Evolutionary conservation across 768 basidiomycete genomes (phyloP).

Genomic region (Lactarius trivialis): DNA sequence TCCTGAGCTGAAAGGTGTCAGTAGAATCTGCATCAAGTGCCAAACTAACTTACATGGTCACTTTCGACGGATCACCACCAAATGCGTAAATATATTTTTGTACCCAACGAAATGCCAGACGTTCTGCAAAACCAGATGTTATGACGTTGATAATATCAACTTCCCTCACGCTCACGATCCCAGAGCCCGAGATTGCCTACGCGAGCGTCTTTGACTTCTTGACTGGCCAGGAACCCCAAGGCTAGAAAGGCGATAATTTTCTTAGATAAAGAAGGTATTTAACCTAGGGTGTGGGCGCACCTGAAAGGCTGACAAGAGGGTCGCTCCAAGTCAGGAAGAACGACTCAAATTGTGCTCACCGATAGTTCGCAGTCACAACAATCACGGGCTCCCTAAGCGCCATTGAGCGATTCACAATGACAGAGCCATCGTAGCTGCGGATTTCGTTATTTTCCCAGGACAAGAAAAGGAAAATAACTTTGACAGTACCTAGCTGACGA

Average conservation of each 20-base stretch:
- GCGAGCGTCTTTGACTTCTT: conserved; percentile 46
- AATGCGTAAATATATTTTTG: conserved; percentile 57
- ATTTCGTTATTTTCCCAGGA: neutral
- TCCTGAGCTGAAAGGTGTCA: conserved; percentile 34
- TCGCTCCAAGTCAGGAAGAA: no score
- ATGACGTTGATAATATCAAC: neutral
- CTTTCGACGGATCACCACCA: conserved; percentile 56
- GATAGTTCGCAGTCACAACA: conserved; percentile 27
- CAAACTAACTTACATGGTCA: conserved; percentile 40
- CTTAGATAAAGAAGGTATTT: no score
- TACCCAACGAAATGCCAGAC: conserved; percentile 55
- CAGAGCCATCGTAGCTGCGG: neutral
- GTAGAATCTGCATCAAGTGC: neutral
- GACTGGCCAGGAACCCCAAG: conserved; percentile 46
- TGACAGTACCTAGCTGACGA: neutral
- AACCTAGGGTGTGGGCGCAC: neutral
- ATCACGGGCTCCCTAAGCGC: conserved; percentile 23
- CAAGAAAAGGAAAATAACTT: no score
- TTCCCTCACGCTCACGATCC: conserved; percentile 40
- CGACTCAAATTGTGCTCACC: conserved; percentile 7
- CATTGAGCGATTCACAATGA: conserved; percentile 25
- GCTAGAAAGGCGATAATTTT: conserved; percentile 24
- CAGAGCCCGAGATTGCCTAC: conserved; percentile 57
- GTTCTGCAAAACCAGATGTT: conserved; percentile 33
- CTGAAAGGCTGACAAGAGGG: conserved; percentile 2